These are phyloP conservation scores for Acacia confusa DNA, from an alignment of 306 rosid genomes.

Conservation along the genomic window DNA sequence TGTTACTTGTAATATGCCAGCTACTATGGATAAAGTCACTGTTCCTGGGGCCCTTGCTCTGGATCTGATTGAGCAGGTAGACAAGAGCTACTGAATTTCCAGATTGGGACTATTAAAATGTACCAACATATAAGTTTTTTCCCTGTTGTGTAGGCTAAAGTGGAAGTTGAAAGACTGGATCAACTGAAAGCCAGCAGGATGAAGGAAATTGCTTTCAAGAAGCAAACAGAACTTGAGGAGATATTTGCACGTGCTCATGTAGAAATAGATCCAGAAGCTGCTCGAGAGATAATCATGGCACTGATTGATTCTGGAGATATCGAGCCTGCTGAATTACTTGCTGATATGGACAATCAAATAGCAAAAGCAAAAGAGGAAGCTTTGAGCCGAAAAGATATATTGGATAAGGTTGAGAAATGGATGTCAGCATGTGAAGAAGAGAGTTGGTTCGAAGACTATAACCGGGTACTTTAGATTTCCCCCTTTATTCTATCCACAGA, in stretches of 20 bases:
- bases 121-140: conserved; percentile 18
- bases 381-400: conserved; percentile 92
- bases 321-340: conserved; percentile 86
- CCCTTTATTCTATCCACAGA: neutral
- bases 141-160: conserved; percentile 71
- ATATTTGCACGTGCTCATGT: conserved; percentile 82
- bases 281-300: conserved; percentile 84
- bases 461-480: conserved; percentile 59
- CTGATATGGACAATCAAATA: conserved; percentile 95
- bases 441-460: conserved; percentile 99
- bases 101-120: conserved; percentile 11
- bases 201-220: conserved; percentile 99
- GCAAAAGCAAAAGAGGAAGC: conserved; percentile 89
- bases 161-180: conserved; percentile 98
- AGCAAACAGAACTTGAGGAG: conserved; percentile 90
- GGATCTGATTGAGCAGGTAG: conserved; percentile 92
- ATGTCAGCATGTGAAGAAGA: conserved; percentile 99
- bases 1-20: conserved; percentile 92
- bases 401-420: conserved; percentile 99
- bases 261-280: conserved; percentile 86
- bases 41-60: conserved; percentile 95
- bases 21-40: conserved; percentile 95
- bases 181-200: conserved; percentile 94
- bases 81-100: conserved; percentile 23
- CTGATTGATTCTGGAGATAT: conserved; percentile 83